These are phyloP conservation scores for Spinellus fusiger DNA, from an alignment of 192 early-diverging fungal species.

Conservation along the genomic window DNA sequence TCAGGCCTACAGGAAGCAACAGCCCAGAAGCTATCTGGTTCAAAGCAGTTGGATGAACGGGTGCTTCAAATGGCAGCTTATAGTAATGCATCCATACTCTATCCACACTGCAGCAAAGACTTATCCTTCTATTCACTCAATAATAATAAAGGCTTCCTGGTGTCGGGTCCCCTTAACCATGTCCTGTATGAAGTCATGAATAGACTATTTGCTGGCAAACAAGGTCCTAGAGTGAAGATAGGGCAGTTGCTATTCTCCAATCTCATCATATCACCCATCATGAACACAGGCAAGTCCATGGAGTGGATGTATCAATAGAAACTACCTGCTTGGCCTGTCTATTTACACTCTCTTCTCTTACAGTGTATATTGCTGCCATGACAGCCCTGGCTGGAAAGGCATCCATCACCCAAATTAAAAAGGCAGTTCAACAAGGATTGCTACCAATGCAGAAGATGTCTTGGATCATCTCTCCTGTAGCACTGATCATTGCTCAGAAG, in stretches of 20 bases:
- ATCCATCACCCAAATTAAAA: slow-evolving; percentile 40
- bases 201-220: slow-evolving; percentile 63
- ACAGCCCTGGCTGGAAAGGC: slow-evolving; percentile 71
- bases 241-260: slow-evolving; percentile 69
- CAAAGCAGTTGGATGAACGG: slow-evolving; percentile 50
- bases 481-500: slow-evolving; percentile 74
- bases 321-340: background rate
- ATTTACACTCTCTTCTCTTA: background rate
- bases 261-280: slow-evolving; percentile 78
- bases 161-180: slow-evolving; percentile 82
- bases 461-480: slow-evolving; percentile 74
- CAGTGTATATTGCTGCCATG: slow-evolving; percentile 79
- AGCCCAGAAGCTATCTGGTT: slow-evolving; percentile 59
- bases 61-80: slow-evolving; percentile 79
- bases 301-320: background rate
- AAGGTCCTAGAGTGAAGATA: slow-evolving; percentile 58
- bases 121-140: background rate
- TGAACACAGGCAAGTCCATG: slow-evolving; percentile 65
- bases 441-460: slow-evolving; percentile 75
- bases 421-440: slow-evolving; percentile 52
- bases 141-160: slow-evolving; percentile 50
- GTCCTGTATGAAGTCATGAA: slow-evolving; percentile 69
- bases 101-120: background rate
- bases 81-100: slow-evolving; percentile 35
- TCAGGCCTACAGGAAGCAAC: slow-evolving; percentile 76